Conservation (phyloP, 2,329 filamentous ascomycete species). For the Colletotrichum paranaense region DNA sequence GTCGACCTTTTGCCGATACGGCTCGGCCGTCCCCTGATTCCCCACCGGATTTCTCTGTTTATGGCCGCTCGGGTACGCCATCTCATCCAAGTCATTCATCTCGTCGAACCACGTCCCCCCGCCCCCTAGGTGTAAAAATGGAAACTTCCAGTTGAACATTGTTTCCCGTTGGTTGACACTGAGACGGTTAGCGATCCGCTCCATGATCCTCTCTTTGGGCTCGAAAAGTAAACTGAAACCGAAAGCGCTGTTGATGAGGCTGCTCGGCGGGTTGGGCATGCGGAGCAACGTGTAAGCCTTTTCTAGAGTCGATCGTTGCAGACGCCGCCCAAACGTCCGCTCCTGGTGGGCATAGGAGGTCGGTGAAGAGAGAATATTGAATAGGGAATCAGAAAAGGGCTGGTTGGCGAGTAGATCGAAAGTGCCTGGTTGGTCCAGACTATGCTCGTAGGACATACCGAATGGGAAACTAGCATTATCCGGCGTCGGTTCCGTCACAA, state of each 20-base stretch:
- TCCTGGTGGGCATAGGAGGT: conserved; percentile 72
- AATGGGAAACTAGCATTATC: conserved; percentile 67
- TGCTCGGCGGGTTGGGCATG: conserved; percentile 59
- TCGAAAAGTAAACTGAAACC: conserved; percentile 76
- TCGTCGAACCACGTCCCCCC: conserved; percentile 72
- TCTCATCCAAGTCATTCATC: conserved; percentile 5
- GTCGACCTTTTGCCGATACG: conserved; percentile 47
- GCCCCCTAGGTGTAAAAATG: conserved; percentile 75
- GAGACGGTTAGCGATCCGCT: conserved; percentile 50
- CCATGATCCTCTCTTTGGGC: conserved; percentile 58
- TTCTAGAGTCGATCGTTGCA: conserved; percentile 76
- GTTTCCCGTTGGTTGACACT: conserved; percentile 48
- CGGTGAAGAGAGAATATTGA: conserved; percentile 54
- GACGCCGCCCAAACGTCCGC: conserved; percentile 74
- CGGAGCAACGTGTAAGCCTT: conserved; percentile 68
- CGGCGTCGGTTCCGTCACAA: conserved; percentile 61
- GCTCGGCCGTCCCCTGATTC: conserved; percentile 48
- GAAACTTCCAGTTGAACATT: conserved; percentile 68
- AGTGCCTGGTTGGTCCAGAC: conserved; percentile 4
- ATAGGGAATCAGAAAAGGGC: conserved; percentile 40
- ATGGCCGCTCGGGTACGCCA: not conserved
- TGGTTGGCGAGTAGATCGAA: conserved; percentile 1
- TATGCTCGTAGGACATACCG: conserved; percentile 42
- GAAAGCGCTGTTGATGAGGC: conserved; percentile 68
- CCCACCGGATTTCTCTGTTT: conserved; percentile 42